Evolutionary conservation across 192 early-diverging fungal genomes (phyloP), one percentile per base, ranked within the genome.

Genomic region (Gigaspora rosea): DNA sequence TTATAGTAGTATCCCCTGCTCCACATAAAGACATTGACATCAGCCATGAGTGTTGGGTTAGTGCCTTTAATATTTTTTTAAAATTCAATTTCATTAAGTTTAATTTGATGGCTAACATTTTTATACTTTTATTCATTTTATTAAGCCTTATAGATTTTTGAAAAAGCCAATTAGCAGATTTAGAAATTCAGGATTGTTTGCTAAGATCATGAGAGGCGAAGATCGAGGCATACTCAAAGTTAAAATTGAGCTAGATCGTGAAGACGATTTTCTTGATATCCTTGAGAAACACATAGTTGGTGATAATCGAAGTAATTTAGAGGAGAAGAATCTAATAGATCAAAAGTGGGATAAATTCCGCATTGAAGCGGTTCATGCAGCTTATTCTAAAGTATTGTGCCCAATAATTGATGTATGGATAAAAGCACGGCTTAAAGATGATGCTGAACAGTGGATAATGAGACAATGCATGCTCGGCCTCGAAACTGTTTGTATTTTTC

Each of bases 91-190:
- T 18, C 12, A 13, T 18, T 56, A 56, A 18, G 12, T 15, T n/a
- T 11, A 6, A 65, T 65, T 49, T 56, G 15, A 2, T 52, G 9
- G 49, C 33, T 56, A 49, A 56, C 57, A 22, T 27, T 27, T 27
- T 27, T 27, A 27, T 27, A 47, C 49, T 8, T 56, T 46, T 18
- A 54, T 48, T 41, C 75, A 33, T 52, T 54, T 16, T 47, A 41
- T 12, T 82, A 3, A 92, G 81, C 88, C 90, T 6, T 96, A 96
- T 86, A 96, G 97, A 86, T 97, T 91, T 51, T 76, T 99, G 62
- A 78, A 80, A 16, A 86, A 91, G 48, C 97, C 96, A 80, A 94
- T 90, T 16, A 82, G 92, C 8, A 81, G 80, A 2, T 89, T 86
- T 50, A 95, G 95, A 27, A 86, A 87, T 9, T 85, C 88, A 67